Conservation (phyloP, 2,329 filamentous ascomycete genomes). For the Fusarium sp. region DNA sequence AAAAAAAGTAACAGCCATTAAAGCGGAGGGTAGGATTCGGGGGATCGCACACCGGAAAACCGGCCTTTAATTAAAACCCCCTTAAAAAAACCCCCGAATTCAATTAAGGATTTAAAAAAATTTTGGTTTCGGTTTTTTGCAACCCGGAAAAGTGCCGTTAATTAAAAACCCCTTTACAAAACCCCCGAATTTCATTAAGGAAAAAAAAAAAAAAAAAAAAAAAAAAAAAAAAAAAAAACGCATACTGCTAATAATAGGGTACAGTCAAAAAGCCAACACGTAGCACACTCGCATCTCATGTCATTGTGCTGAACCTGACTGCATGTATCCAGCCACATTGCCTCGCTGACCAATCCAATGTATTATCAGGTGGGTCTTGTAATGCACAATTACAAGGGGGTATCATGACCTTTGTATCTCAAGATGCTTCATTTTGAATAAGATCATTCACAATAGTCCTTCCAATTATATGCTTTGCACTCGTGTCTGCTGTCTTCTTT, state of each 20-base stretch:
- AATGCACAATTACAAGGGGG: neutral
- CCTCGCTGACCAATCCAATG: neutral
- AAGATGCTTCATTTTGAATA: neutral
- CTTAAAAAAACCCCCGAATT: too few relatives aligned
- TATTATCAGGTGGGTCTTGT: neutral
- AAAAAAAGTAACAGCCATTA: too few relatives aligned
- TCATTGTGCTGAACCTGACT: conserved; percentile 16
- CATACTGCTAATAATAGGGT: conserved; percentile 41
- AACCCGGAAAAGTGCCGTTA: too few relatives aligned
- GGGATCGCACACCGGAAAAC: too few relatives aligned
- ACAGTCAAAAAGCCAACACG: conserved; percentile 26
- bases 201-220: too few relatives aligned
- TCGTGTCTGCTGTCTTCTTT: neutral
- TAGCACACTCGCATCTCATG: conserved; percentile 19
- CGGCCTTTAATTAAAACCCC: too few relatives aligned
- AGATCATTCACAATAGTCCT: neutral
- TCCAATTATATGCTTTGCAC: neutral
- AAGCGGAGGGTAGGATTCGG: too few relatives aligned
- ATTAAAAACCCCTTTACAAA: too few relatives aligned
- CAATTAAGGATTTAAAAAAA: too few relatives aligned
- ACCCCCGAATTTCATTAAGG: too few relatives aligned
- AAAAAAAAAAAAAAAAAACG: neutral
- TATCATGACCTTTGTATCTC: neutral
- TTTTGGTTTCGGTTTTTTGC: too few relatives aligned
- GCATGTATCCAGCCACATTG: conserved; percentile 1